Evolutionary conservation across 352 stramenopile genomes (phyloP).

Genomic region (Globisporangium heterothallicum): DNA sequence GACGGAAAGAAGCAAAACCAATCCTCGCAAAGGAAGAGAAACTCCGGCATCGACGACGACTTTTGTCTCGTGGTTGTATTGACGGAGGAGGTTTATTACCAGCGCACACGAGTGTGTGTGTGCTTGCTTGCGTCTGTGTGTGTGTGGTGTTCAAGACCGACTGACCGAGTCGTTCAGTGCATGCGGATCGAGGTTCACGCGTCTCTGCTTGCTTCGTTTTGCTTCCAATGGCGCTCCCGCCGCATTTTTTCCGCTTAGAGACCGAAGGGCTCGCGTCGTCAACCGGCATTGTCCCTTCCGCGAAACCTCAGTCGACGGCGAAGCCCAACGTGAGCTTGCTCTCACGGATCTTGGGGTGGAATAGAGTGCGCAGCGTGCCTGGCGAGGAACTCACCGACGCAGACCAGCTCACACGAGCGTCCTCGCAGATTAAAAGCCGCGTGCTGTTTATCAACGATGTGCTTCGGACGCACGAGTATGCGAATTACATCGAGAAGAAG

Average conservation of each 20-base stretch:
- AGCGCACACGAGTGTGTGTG: no score
- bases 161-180: no score
- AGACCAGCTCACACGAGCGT: constrained; percentile 2
- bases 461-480: constrained; percentile 53
- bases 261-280: constrained; percentile 10
- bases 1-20: no score
- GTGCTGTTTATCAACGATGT: constrained; percentile 74
- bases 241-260: constrained; percentile 17
- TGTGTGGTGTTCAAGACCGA: no score
- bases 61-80: no score
- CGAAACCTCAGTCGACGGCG: not conserved
- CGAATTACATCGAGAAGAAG: constrained; percentile 40
- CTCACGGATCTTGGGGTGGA: constrained; percentile 20
- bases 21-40: no score
- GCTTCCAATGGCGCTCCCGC: constrained; percentile 7
- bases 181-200: not conserved
- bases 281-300: constrained; percentile 6
- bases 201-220: not conserved
- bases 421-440: constrained; percentile 38
- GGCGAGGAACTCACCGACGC: constrained; percentile 17
- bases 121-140: no score
- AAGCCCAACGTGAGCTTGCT: not conserved
- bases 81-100: no score
- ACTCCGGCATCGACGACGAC: no score
- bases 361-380: constrained; percentile 23